A percentile compares a stretch with the other conserved stretches of the same genome.
These are phyloP conservation scores for Diaporthe citrichinensis DNA, from an alignment of 2,329 filamentous ascomycete species.

Conservation along the genomic window DNA sequence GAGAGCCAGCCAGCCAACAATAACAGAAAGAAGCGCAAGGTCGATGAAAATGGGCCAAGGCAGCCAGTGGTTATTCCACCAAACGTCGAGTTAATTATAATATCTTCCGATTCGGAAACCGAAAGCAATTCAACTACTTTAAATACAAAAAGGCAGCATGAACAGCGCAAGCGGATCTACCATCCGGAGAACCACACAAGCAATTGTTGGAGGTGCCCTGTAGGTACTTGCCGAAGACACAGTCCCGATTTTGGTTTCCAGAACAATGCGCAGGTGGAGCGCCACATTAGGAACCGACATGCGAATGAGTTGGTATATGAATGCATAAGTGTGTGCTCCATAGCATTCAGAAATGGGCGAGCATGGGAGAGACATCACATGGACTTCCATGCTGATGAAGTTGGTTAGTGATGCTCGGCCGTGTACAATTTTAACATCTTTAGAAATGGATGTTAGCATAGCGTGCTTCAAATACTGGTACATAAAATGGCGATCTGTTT, in stretches of 20 bases:
- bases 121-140: not conserved
- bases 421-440: too few relatives aligned
- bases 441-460: too few relatives aligned
- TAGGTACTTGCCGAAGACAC: not conserved
- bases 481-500: not conserved
- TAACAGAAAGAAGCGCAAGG: not conserved
- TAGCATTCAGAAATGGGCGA: not conserved
- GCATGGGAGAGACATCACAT: constrained; percentile 17
- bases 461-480: not conserved
- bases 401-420: not conserved
- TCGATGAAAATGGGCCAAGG: not conserved
- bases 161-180: not conserved
- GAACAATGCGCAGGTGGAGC: not conserved
- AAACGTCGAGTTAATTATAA: not conserved
- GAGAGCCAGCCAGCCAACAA: not conserved
- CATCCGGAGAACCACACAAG: not conserved
- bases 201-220: not conserved
- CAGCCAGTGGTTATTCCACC: not conserved
- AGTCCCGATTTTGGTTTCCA: not conserved
- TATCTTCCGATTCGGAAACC: not conserved
- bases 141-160: not conserved
- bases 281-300: not conserved
- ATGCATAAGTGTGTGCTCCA: constrained; percentile 7
- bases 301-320: not conserved
- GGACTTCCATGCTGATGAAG: not conserved